Percentiles rank a stretch among this genome's conserved stretches.
Conservation (phyloP, 441 rosid species). For the Sinapis alba region DNA sequence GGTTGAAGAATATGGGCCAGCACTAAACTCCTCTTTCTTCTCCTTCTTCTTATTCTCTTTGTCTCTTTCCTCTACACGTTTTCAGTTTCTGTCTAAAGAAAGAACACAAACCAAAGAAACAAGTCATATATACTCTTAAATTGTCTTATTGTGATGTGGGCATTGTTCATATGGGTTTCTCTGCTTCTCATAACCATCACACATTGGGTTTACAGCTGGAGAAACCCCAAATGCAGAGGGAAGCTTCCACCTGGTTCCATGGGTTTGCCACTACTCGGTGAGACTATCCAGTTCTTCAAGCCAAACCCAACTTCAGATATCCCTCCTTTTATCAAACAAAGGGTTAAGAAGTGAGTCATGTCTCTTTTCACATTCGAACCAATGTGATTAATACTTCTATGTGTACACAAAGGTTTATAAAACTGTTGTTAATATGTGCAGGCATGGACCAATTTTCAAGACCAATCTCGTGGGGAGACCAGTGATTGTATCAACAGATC, state of each 20-base stretch:
- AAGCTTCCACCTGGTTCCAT: constrained; percentile 66
- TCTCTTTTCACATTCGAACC: constrained; percentile 6
- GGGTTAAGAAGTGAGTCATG: constrained; percentile 45
- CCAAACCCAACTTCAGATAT: constrained; percentile 50
- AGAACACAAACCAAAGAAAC: not conserved
- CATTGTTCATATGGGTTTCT: constrained; percentile 34
- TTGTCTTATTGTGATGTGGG: constrained; percentile 36
- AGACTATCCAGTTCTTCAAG: constrained; percentile 48
- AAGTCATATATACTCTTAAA: not conserved
- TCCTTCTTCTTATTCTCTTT: not conserved
- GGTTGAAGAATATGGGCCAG: constrained; percentile 58
- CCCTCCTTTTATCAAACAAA: constrained; percentile 49
- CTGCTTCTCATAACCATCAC: constrained; percentile 40
- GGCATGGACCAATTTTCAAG: constrained; percentile 82
- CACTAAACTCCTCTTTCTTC: constrained; percentile 37
- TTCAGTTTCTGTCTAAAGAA: constrained; percentile 19
- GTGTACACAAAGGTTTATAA: not conserved
- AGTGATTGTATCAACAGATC: constrained; percentile 78
- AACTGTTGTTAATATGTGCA: constrained; percentile 32
- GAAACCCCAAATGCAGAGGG: constrained; percentile 52
- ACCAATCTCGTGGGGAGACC: constrained; percentile 90
- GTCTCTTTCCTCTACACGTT: constrained; percentile 19
- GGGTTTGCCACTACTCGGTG: constrained; percentile 66
- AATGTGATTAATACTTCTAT: constrained; percentile 14
- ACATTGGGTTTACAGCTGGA: constrained; percentile 51